Evolutionary conservation across 2,329 filamentous ascomycete species (phyloP), one percentile per base, ranked within the genome.

Genomic region (Xylariaceae sp.): DNA sequence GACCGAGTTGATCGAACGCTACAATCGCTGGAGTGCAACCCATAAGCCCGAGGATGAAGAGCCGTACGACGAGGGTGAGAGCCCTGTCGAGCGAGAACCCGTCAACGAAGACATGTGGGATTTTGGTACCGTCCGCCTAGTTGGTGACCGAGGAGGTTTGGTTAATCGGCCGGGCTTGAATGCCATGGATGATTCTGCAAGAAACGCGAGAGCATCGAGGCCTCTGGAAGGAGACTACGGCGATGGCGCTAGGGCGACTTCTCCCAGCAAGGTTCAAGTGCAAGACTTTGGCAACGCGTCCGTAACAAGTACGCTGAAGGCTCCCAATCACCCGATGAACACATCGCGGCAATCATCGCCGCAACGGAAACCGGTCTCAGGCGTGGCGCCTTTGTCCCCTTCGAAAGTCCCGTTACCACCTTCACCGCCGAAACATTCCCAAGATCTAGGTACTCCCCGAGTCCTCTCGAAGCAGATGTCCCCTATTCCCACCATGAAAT

Each of bases 41-140:
- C 87, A 95, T 68, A 91, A 91, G 57, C 84, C 86, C 37, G 84
- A 86, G 32, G 84, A 86, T 14, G 85, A 89, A 1, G 89, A 91
- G 7, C 81, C 84, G 21, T 78, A 81, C 23, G 86, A 90, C 20
- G 80, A 79, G 7, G 79, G 83, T 40, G 81, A 84, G 45, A 76
- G 80, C 12, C 75, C 75, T n/a, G 74, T 78, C 1, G 82, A 87
- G 54, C 82, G 89, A 32, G 75, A 79, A 61, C 77, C 76, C 18
- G 77, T 84, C 7, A 82, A 88, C 59, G 91, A 97, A 71, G 95
- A 98, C 72, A 85, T 98, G 70, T 99, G 95, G 95, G 95, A 99
- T 73, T 99, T 99, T 77, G 95, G 95, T 43, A 99, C 95, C 0
- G 91, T 99, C 50, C 84, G 93, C 54, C 87, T 96, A 5, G 87